phyloP scores from a whole-genome alignment of 345 rosid species.

The Passiflora organensis region DNA sequence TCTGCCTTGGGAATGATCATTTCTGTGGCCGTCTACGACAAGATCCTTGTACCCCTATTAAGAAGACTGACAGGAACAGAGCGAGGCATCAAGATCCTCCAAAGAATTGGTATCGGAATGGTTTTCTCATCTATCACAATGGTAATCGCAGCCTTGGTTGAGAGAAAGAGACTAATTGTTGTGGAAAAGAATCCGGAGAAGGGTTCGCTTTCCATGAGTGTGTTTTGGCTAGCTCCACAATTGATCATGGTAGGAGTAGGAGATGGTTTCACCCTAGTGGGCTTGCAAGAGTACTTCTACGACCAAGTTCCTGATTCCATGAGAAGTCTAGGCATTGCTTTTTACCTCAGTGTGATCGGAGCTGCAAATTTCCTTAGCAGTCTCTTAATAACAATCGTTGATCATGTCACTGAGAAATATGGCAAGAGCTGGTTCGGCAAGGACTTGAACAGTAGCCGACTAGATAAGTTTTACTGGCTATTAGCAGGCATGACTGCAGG shows the following conservation, averaged over 20 bases:
- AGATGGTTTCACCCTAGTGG: conserved; percentile 75
- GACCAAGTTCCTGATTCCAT: conserved; percentile 95
- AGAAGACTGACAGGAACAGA: conserved; percentile 49
- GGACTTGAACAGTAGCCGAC: conserved; percentile 66
- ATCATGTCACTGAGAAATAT: conserved; percentile 13
- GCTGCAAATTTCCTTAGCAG: conserved; percentile 74
- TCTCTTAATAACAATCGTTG: conserved; percentile 45
- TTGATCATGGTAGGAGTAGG: conserved; percentile 63
- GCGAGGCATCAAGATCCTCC: conserved; percentile 76
- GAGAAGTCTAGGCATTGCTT: conserved; percentile 92
- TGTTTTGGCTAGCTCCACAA: conserved; percentile 86
- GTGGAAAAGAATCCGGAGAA: conserved; percentile 27
- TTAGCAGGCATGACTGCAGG: conserved; percentile 44
- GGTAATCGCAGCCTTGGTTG: conserved; percentile 72
- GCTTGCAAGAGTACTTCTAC: conserved; percentile 87
- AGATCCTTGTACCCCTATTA: conserved; percentile 42
- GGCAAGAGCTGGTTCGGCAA: conserved; percentile 55
- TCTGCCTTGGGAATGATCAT: conserved; percentile 53
- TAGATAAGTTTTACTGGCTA: conserved; percentile 77
- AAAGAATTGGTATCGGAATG: conserved; percentile 91
- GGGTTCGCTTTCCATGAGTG: conserved; percentile 61
- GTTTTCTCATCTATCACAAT: conserved; percentile 56
- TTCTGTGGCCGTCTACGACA: conserved; percentile 50
- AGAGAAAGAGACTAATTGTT: conserved; percentile 42
- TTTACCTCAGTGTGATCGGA: conserved; percentile 78